Evolutionary conservation across 352 stramenopile genomes (phyloP).

Genomic region (Plasmopara halstedii): DNA sequence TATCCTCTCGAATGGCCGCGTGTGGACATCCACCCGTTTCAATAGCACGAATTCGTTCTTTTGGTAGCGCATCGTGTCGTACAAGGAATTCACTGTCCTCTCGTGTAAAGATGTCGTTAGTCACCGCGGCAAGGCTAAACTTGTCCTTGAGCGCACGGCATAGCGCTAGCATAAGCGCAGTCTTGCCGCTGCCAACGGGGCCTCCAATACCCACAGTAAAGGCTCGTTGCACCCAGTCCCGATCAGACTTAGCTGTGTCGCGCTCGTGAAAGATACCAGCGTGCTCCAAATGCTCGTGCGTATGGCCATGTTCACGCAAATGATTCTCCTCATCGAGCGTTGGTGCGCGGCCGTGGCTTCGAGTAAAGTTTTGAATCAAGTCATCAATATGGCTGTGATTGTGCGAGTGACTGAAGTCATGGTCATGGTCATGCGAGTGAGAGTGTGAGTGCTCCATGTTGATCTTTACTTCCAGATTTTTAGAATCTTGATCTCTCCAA

Average conservation of each 20-base stretch:
- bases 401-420: conserved; percentile 25
- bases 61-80: conserved; percentile 84
- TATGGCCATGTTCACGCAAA: conserved; percentile 80
- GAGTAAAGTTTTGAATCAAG: conserved; percentile 57
- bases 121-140: conserved; percentile 87
- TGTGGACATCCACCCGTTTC: conserved; percentile 98
- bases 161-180: conserved; percentile 90
- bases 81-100: conserved; percentile 98
- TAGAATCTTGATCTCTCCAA: background rate
- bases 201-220: conserved; percentile 96
- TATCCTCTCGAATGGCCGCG: conserved; percentile 96
- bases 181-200: conserved; percentile 94
- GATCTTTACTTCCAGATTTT: background rate
- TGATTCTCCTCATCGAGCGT: conserved; percentile 72
- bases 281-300: conserved; percentile 83
- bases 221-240: conserved; percentile 77
- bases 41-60: conserved; percentile 91
- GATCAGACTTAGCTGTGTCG: conserved; percentile 37
- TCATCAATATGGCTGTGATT: conserved; percentile 44
- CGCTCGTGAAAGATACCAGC: conserved; percentile 65
- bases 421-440: conserved; percentile 4
- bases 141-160: conserved; percentile 83
- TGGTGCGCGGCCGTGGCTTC: conserved; percentile 45
- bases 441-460: conserved; percentile 21
- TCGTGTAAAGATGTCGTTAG: conserved; percentile 99